Evolutionary conservation across 192 early-diverging fungal species (phyloP), one percentile per base, ranked within the genome.

Genomic region (Backusella australiensis): DNA sequence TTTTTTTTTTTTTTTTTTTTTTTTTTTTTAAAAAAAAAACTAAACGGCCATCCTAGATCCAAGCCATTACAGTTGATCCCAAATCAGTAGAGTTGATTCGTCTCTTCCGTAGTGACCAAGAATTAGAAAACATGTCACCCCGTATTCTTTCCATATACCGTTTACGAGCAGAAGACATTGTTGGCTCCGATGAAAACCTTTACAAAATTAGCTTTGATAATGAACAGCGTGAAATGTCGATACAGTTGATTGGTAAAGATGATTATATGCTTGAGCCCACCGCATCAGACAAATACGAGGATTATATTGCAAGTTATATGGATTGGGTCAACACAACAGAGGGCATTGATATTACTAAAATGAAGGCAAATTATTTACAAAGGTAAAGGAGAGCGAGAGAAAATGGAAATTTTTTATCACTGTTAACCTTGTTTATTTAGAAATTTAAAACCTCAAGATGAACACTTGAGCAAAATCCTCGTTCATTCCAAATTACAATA

Each of bases 221-320:
- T 91, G 68, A 81, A 76, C 94, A 35, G 94, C 89, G 82, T 86
- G 93, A 52, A 79, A 97, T 35, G 97, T 96, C 89, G 94, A 93
- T 77, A 88, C 92, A 84, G 75, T 85, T 86, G 19, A 14, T 35
- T 36, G 23, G 44, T 59, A 23, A 32, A 26, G 6, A 23, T 63
- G 56, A 70, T 42, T 80, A 93, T 63, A 91, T 93, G 35, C 69
- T 92, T 34, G 94, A 96, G 72, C 91, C 91, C 34, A 92, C 93
- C 1, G 89, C 91, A 21, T 96, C 98, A 79, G 97, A 98, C 83
- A 92, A 91, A 56, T 99, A 96, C 93, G 94, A 94, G 17, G 89
- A 97, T 79, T 99, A 98, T 72, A 94, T 99, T 21, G 94, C 96
- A 82, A 94, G 93, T 75, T 99, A 96, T 80, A 95, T 97, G 81